A percentile compares a stretch with the other conserved stretches of the same genome.
phyloP scores from a whole-genome alignment of 306 rosid genomes.

The Casuarina cunninghamiana region DNA sequence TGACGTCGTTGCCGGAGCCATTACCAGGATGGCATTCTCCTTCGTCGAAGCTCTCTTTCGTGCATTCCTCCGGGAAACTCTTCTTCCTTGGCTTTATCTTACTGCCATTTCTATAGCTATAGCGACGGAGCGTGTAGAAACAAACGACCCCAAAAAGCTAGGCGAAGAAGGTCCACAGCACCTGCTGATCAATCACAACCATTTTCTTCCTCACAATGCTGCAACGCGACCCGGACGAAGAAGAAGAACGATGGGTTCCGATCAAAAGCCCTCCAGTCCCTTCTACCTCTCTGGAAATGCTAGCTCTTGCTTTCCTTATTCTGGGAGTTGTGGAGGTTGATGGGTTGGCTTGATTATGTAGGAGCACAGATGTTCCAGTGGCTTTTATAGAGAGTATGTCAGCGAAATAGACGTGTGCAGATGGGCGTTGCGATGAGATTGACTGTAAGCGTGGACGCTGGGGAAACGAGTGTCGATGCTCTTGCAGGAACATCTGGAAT shows the following conservation, averaged over 20 bases:
- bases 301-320: background rate
- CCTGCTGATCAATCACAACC: conserved; percentile 27
- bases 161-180: conserved; percentile 30
- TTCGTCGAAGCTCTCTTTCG: background rate
- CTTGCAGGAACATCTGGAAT: too few relatives aligned
- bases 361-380: too few relatives aligned
- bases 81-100: background rate
- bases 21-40: conserved; percentile 1
- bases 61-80: background rate
- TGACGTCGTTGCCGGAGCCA: conserved; percentile 25
- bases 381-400: too few relatives aligned
- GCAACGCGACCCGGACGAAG: conserved; percentile 13
- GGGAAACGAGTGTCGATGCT: too few relatives aligned
- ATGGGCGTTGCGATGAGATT: too few relatives aligned
- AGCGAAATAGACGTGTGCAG: too few relatives aligned
- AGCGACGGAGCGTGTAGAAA: conserved; percentile 28
- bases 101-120: background rate
- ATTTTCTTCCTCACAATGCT: conserved; percentile 1
- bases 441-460: too few relatives aligned
- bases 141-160: conserved; percentile 27
- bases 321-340: background rate
- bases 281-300: background rate
- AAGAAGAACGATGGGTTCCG: background rate
- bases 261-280: background rate
- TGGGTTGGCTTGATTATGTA: too few relatives aligned